Conservation (phyloP, 495 filamentous ascomycete species). For the Xylaria flabelliformis region DNA sequence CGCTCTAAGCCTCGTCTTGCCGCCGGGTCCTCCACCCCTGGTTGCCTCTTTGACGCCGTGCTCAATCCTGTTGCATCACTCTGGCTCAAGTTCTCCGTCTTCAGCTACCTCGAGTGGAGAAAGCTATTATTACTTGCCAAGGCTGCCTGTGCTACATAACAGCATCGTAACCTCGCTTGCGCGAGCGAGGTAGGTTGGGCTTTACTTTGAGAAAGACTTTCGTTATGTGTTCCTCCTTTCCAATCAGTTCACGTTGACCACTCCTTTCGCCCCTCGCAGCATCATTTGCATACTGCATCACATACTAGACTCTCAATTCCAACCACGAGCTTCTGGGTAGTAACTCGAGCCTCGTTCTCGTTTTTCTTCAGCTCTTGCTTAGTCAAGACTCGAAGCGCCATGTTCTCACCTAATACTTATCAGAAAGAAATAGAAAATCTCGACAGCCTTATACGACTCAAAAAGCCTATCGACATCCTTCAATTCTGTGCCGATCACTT, state of each 20-base stretch:
- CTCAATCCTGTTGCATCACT: constrained; percentile 12
- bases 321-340: not conserved
- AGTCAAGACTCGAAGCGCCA: constrained; percentile 20
- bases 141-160: constrained; percentile 16
- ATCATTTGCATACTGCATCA: not conserved
- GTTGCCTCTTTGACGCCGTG: constrained; percentile 17
- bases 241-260: not conserved
- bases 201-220: not conserved
- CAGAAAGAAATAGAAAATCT: constrained; percentile 65
- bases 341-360: not conserved
- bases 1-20: constrained; percentile 18
- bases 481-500: constrained; percentile 75
- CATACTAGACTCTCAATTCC: not conserved
- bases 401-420: constrained; percentile 53
- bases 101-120: constrained; percentile 18
- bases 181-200: not conserved
- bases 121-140: constrained; percentile 22
- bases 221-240: constrained; percentile 2
- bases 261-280: not conserved
- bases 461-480: constrained; percentile 63
- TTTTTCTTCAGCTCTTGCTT: not conserved
- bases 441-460: constrained; percentile 59
- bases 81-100: constrained; percentile 5
- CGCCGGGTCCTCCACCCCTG: constrained; percentile 16
- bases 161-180: constrained; percentile 18